Percentiles rank a stretch among this genome's conserved stretches.
Conservation (phyloP, 2,329 filamentous ascomycete species). For the Verruconis gallopava region DNA sequence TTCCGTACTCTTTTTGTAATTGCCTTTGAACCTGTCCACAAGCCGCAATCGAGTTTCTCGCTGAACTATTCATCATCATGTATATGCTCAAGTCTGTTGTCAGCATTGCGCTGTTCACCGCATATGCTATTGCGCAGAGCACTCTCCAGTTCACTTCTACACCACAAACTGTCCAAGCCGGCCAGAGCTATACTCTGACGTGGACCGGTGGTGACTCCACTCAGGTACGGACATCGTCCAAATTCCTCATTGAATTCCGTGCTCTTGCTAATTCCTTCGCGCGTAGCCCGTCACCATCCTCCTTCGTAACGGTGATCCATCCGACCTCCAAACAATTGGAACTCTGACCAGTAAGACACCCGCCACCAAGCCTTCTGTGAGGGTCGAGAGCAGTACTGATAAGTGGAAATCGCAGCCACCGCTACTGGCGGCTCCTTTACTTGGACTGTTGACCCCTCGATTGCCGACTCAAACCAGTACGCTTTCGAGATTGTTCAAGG, state of each 20-base stretch:
- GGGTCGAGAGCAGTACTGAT: conserved; percentile 7
- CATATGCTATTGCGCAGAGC: conserved; percentile 32
- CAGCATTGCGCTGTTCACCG: conserved; percentile 28
- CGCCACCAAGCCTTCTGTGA: too few relatives aligned
- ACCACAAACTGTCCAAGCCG: conserved; percentile 34
- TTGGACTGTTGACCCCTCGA: conserved; percentile 36
- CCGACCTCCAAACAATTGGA: conserved; percentile 37
- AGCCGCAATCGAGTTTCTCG: too few relatives aligned
- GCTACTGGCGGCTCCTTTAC: conserved; percentile 34
- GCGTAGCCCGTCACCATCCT: conserved; percentile 36
- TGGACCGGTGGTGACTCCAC: conserved; percentile 33
- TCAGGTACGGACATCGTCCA: conserved; percentile 13
- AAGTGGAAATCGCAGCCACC: conserved; percentile 23
- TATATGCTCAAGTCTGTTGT: conserved; percentile 13
- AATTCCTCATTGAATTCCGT: conserved; percentile 1
- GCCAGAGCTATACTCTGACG: conserved; percentile 34
- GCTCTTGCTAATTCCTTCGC: too few relatives aligned
- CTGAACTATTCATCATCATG: conserved; percentile 9
- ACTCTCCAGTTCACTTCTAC: conserved; percentile 37
- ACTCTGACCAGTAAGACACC: conserved; percentile 36
- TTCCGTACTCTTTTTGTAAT: too few relatives aligned
- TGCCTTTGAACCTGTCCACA: too few relatives aligned
- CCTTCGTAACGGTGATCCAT: conserved; percentile 39
- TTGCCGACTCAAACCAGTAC: conserved; percentile 38
- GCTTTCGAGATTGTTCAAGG: conserved; percentile 46